Conservation (phyloP, 768 basidiomycete species). For the Tylopilus rubrobrunneus region DNA sequence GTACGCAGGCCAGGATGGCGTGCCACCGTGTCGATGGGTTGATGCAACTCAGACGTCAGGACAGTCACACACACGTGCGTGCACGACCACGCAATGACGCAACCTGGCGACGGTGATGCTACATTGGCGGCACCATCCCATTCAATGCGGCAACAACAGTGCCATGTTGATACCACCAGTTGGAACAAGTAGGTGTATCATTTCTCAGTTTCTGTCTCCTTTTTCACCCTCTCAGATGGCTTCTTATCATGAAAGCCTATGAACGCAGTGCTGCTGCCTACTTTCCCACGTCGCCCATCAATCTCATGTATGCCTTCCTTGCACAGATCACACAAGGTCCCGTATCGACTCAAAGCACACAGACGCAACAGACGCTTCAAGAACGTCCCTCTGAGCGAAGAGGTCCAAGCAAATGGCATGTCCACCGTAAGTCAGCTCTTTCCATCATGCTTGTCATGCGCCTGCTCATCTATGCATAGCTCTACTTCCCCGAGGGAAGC, state of each 20-base stretch:
- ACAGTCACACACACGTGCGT: no score
- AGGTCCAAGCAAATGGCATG: slow-evolving; percentile 89
- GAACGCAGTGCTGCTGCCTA: slow-evolving; percentile 78
- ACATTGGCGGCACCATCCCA: no score
- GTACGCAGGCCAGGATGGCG: no score
- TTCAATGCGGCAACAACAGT: no score
- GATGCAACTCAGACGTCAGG: no score
- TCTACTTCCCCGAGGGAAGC: slow-evolving; percentile 85
- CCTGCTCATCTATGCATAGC: slow-evolving; percentile 28
- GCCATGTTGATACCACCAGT: no score
- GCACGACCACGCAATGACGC: no score
- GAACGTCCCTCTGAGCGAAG: slow-evolving; percentile 57
- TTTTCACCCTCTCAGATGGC: slow-evolving; percentile 50
- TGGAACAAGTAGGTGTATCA: slow-evolving; percentile 67
- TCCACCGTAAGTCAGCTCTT: slow-evolving; percentile 55
- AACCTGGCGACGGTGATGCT: no score
- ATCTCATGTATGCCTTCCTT: slow-evolving; percentile 85
- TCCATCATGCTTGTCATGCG: no score
- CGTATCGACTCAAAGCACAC: slow-evolving; percentile 76
- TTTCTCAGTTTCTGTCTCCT: neutral
- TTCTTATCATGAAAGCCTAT: slow-evolving; percentile 93
- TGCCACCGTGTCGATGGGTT: no score
- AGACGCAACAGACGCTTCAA: slow-evolving; percentile 67
- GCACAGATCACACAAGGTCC: slow-evolving; percentile 58
- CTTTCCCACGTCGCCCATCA: slow-evolving; percentile 94